Conservation (phyloP, 164 flowering plant genomes). For the Magnolia officinalis region DNA sequence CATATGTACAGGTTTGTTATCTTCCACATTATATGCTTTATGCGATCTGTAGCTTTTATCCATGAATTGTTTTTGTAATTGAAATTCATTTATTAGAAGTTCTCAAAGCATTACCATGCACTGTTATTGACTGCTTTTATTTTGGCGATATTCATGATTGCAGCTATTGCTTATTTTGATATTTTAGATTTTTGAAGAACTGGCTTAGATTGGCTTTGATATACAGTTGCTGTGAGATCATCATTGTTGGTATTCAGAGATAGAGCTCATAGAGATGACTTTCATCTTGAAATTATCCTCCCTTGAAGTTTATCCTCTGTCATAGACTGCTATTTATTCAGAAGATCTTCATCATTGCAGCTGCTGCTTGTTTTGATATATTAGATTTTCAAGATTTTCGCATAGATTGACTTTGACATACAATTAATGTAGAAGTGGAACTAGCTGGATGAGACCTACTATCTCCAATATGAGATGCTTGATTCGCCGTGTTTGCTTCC, state of each 20-base stretch:
- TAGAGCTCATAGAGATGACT: not conserved
- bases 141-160: not conserved
- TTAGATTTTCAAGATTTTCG: too few species aligned
- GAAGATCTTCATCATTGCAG: too few species aligned
- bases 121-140: not conserved
- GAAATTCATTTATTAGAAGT: not conserved
- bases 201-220: not conserved
- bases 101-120: too few species aligned
- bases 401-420: too few species aligned
- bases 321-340: too few species aligned
- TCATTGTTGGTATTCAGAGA: not conserved
- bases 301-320: too few species aligned
- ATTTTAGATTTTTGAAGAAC: not conserved
- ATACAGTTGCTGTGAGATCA: not conserved
- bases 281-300: not conserved
- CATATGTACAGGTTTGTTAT: slow-evolving; percentile 79
- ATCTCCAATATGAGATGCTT: too few species aligned
- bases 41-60: not conserved
- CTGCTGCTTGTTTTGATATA: too few species aligned
- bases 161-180: not conserved
- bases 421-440: too few species aligned
- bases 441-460: too few species aligned
- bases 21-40: not conserved
- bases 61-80: not conserved
- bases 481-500: too few species aligned